phyloP scores from a whole-genome alignment of 345 rosid species.

The Abelmoschus esculentus region DNA sequence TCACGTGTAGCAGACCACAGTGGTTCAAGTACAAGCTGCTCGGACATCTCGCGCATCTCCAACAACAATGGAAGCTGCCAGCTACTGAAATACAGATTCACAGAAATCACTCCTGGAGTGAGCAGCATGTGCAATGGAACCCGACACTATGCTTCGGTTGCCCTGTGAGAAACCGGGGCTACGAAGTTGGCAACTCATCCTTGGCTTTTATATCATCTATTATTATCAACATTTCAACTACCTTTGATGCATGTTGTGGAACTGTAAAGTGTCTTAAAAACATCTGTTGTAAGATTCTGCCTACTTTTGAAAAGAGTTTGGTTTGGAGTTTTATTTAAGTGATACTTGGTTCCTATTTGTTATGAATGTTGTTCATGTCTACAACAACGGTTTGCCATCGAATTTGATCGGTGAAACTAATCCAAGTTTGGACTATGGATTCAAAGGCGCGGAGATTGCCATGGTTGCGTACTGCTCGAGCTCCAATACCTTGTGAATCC shows the following conservation, averaged over 20 bases:
- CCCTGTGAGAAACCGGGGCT: constrained; percentile 23
- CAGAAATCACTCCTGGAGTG: constrained; percentile 19
- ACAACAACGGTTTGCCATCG: constrained; percentile 50
- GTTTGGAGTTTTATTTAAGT: not conserved
- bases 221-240: not conserved
- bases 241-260: not conserved
- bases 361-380: not conserved
- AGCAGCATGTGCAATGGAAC: constrained; percentile 3
- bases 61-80: constrained; percentile 31
- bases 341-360: not conserved
- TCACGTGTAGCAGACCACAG: constrained; percentile 23
- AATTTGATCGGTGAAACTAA: constrained; percentile 41
- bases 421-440: constrained; percentile 49
- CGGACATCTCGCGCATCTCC: constrained; percentile 39
- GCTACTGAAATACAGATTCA: constrained; percentile 37
- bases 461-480: constrained; percentile 54
- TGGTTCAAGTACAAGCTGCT: constrained; percentile 40
- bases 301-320: not conserved
- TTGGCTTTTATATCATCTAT: constrained; percentile 36
- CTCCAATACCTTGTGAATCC: constrained; percentile 49
- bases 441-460: constrained; percentile 48
- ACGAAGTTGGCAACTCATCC: constrained; percentile 49
- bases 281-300: not conserved
- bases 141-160: constrained; percentile 26
- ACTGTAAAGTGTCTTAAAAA: not conserved